phyloP scores from a whole-genome alignment of 2,329 filamentous ascomycete genomes.

The Penicillium capsulatum region DNA sequence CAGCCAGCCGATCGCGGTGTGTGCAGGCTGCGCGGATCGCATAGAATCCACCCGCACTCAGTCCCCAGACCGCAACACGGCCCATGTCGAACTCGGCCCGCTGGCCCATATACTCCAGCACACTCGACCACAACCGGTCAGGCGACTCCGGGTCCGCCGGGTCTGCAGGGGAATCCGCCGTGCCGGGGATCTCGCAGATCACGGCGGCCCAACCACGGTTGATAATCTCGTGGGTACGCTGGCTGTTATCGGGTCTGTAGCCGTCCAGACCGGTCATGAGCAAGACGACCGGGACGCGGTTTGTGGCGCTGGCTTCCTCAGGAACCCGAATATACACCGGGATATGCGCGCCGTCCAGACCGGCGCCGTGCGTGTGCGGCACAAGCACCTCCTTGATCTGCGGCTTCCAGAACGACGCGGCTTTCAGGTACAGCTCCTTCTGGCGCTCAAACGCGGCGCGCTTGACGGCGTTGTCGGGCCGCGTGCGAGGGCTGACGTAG shows the following conservation, averaged over 20 bases:
- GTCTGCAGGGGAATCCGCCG: conserved; percentile 64
- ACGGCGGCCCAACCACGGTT: conserved; percentile 60
- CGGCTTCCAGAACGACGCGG: conserved; percentile 50
- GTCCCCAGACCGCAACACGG: conserved; percentile 59
- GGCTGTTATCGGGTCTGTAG: conserved; percentile 52
- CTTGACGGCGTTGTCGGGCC: conserved; percentile 43
- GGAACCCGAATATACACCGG: conserved; percentile 65
- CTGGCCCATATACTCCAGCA: conserved; percentile 57
- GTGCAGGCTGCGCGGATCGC: conserved; percentile 65
- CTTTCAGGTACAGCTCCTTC: conserved; percentile 61
- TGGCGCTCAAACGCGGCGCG: conserved; percentile 62
- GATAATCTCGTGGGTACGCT: conserved; percentile 59
- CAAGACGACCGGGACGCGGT: conserved; percentile 50
- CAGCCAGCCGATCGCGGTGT: conserved; percentile 53
- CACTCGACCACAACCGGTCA: conserved; percentile 60
- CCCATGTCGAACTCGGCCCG: conserved; percentile 54
- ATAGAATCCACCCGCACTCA: conserved; percentile 65
- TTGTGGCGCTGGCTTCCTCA: conserved; percentile 36
- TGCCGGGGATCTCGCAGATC: conserved; percentile 62
- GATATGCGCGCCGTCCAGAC: conserved; percentile 53
- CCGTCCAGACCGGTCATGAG: conserved; percentile 59
- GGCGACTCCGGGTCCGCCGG: conserved; percentile 55
- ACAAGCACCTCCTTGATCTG: conserved; percentile 61
- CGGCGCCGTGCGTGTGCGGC: conserved; percentile 52
- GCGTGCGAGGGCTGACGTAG: conserved; percentile 28